Conservation (phyloP, 148 eudicot genomes). For the Mesembryanthemum crystallinum region DNA sequence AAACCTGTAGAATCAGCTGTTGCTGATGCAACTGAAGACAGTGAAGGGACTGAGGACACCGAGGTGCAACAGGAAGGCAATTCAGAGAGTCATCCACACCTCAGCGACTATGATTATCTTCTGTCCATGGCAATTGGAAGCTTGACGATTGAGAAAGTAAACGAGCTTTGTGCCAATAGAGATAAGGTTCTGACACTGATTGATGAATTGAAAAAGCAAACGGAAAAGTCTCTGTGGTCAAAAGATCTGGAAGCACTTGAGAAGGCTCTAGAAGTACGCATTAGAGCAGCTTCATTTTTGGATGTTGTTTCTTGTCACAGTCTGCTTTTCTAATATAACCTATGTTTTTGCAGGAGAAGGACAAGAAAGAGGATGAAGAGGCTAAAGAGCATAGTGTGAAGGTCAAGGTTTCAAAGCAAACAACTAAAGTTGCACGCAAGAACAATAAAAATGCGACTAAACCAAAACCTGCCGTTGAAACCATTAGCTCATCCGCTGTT, state of each 20-base stretch:
- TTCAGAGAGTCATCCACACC: slow-evolving; percentile 6
- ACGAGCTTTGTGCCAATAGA: slow-evolving; percentile 57
- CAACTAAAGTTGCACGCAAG: slow-evolving; percentile 45
- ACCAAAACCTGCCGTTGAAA: slow-evolving; percentile 39
- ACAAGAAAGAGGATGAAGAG: slow-evolving; percentile 44
- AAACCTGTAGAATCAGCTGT: slow-evolving; percentile 44
- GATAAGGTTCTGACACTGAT: slow-evolving; percentile 51
- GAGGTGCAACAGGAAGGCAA: slow-evolving; percentile 20
- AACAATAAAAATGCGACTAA: slow-evolving; percentile 41
- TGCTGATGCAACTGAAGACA: slow-evolving; percentile 50
- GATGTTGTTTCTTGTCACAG: background rate
- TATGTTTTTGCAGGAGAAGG: slow-evolving; percentile 51
- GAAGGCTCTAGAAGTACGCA: slow-evolving; percentile 57
- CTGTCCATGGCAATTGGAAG: slow-evolving; percentile 68
- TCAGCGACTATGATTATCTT: slow-evolving; percentile 76
- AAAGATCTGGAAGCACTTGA: slow-evolving; percentile 77
- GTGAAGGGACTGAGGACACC: slow-evolving; percentile 39
- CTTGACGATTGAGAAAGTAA: slow-evolving; percentile 72
- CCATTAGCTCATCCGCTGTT: slow-evolving; percentile 24
- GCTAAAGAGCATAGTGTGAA: slow-evolving; percentile 23
- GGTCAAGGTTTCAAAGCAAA: slow-evolving; percentile 30
- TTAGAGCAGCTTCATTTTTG: background rate
- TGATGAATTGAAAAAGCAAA: slow-evolving; percentile 50
- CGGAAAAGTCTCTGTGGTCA: slow-evolving; percentile 60
- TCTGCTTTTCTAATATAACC: background rate